phyloP scores from a whole-genome alignment of 2,329 filamentous ascomycete genomes.

The Helminthosporium solani region DNA sequence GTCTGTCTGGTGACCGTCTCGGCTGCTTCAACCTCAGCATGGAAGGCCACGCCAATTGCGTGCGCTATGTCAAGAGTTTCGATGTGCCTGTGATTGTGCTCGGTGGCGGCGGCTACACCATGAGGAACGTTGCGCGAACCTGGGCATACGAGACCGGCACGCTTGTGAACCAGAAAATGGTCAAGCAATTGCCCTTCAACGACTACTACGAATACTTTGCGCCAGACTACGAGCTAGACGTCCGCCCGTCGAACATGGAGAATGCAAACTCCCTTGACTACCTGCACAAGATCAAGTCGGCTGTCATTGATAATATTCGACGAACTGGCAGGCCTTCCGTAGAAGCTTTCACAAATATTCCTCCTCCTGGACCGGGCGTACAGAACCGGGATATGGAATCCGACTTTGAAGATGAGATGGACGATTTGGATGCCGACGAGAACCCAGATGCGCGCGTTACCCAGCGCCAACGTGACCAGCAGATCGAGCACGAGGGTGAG shows the following conservation, averaged over 20 bases:
- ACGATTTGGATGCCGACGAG: conserved; percentile 76
- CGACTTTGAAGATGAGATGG: conserved; percentile 64
- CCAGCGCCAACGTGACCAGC: conserved; percentile 78
- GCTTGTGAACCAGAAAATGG: conserved; percentile 79
- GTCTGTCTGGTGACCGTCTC: conserved; percentile 65
- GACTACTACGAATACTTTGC: conserved; percentile 88
- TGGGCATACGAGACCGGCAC: conserved; percentile 71
- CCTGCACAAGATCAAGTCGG: conserved; percentile 65
- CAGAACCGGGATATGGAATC: conserved; percentile 61
- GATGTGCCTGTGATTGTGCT: conserved; percentile 65
- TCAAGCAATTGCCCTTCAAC: conserved; percentile 84
- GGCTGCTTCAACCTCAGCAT: conserved; percentile 72
- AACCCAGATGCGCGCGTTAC: conserved; percentile 83
- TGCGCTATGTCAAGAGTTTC: conserved; percentile 68
- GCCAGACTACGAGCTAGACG: conserved; percentile 69
- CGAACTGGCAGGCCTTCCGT: conserved; percentile 62
- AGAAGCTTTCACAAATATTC: conserved; percentile 55
- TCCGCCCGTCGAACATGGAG: conserved; percentile 71
- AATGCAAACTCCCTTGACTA: conserved; percentile 70
- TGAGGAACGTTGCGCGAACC: conserved; percentile 64
- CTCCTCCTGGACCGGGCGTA: conserved; percentile 44
- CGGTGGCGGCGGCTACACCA: conserved; percentile 69
- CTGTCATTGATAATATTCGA: conserved; percentile 67
- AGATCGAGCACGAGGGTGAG: conserved; percentile 73
- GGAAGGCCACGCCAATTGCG: conserved; percentile 69